These are phyloP conservation scores for Cucurbita pepo DNA, from an alignment of 306 rosid species.

Conservation along the genomic window DNA sequence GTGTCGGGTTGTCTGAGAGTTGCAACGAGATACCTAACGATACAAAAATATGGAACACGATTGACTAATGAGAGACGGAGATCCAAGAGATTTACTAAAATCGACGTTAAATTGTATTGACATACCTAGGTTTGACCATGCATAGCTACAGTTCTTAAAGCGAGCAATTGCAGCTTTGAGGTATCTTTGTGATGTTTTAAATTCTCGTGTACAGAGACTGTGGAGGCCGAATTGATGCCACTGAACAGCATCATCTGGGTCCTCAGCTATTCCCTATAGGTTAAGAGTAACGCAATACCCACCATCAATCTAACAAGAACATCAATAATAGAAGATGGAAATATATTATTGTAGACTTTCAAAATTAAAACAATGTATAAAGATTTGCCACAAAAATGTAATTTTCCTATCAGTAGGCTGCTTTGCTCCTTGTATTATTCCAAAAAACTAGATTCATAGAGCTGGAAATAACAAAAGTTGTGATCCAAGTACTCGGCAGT, in stretches of 20 bases:
- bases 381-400: not conserved
- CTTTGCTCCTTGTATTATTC: not conserved
- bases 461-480: not conserved
- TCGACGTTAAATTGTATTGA: not conserved
- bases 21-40: slow-evolving; percentile 71
- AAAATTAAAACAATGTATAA: not conserved
- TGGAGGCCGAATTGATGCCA: slow-evolving; percentile 98
- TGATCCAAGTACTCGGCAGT: not conserved
- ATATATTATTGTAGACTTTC: not conserved
- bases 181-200: slow-evolving; percentile 58
- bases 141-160: slow-evolving; percentile 49
- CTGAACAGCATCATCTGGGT: slow-evolving; percentile 78
- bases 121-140: slow-evolving; percentile 86
- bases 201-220: slow-evolving; percentile 64
- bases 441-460: not conserved
- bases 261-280: slow-evolving; percentile 65
- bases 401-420: not conserved
- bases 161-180: slow-evolving; percentile 74
- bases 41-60: slow-evolving; percentile 1
- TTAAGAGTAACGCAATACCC: not conserved
- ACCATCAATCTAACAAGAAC: slow-evolving; percentile 5
- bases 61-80: not conserved
- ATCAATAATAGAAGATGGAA: not conserved
- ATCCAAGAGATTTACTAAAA: not conserved
- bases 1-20: slow-evolving; percentile 49